Conservation (phyloP, 768 basidiomycete species). For the Phlegmacium glaucopus region DNA sequence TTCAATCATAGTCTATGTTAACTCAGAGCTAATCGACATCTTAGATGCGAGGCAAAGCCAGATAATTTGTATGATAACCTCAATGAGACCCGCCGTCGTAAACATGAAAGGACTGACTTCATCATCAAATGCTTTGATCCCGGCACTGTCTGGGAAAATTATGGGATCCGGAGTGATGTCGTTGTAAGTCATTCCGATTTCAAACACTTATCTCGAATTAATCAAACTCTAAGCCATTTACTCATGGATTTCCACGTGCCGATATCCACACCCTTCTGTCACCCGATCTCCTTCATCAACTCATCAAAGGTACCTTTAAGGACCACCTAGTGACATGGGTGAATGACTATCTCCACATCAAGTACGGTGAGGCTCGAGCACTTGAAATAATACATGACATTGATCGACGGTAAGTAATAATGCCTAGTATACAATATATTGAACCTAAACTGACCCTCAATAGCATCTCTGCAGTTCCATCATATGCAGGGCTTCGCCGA, state of each 20-base stretch:
- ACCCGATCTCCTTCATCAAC: slow-evolving; percentile 35
- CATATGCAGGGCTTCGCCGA: slow-evolving; percentile 18
- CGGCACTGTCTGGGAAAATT: slow-evolving; percentile 28
- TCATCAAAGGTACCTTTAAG: too few relatives aligned
- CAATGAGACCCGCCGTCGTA: slow-evolving; percentile 10
- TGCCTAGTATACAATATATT: too few relatives aligned
- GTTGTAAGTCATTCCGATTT: slow-evolving; percentile 27
- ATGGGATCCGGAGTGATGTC: slow-evolving; percentile 29
- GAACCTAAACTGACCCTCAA: too few relatives aligned
- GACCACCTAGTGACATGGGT: too few relatives aligned
- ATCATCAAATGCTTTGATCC: slow-evolving; percentile 23
- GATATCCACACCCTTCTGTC: slow-evolving; percentile 32
- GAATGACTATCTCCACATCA: too few relatives aligned
- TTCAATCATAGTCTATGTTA: background rate
- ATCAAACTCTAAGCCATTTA: slow-evolving; percentile 26
- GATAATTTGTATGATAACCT: slow-evolving; percentile 14
- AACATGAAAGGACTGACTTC: slow-evolving; percentile 20
- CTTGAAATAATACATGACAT: too few relatives aligned
- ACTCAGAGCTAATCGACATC: background rate
- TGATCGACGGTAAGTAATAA: too few relatives aligned
- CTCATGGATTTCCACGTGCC: slow-evolving; percentile 28
- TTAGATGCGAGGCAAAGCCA: slow-evolving; percentile 21
- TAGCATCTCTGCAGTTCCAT: slow-evolving; percentile 20
- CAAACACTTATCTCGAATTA: too few relatives aligned
- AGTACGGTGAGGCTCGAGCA: too few relatives aligned